Evolutionary conservation across 2,329 filamentous ascomycete genomes (phyloP).

Genomic region (Diaporthe nobilis): DNA sequence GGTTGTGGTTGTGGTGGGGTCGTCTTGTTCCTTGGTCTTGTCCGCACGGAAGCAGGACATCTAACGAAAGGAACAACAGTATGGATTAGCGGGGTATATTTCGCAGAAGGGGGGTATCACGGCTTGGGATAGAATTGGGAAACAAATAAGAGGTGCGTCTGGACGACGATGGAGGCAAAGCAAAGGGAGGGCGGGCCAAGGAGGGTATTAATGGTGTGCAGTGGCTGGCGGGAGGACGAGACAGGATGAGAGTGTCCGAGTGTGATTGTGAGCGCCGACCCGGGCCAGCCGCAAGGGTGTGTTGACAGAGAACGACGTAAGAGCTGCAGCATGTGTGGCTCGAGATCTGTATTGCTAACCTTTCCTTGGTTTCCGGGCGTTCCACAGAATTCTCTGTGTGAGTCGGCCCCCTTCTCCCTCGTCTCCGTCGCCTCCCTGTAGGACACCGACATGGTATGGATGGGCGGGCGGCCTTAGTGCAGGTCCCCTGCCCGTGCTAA

Average conservation of each 20-base stretch:
- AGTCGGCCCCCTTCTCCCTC: neutral
- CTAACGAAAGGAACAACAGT: constrained; percentile 1
- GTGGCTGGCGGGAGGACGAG: neutral
- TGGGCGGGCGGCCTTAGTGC: neutral
- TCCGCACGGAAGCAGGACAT: constrained; percentile 14
- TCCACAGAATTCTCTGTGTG: constrained; percentile 22
- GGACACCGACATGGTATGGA: constrained; percentile 2
- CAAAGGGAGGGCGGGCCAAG: neutral
- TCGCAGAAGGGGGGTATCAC: constrained; percentile 16
- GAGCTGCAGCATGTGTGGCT: constrained; percentile 20
- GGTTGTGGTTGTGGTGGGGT: neutral
- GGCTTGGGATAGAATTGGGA: neutral
- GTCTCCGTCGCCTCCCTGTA: constrained; percentile 1
- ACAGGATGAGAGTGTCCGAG: neutral
- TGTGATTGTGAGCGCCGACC: neutral
- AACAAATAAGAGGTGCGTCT: neutral
- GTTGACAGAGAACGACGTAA: constrained; percentile 20
- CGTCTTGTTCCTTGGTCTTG: constrained; percentile 8
- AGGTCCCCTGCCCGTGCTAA: neutral
- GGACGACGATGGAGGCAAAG: neutral
- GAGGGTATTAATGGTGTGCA: constrained; percentile 11
- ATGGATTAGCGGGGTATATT: neutral
- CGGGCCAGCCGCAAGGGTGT: constrained; percentile 22
- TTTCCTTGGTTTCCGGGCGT: constrained; percentile 36
- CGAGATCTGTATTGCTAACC: neutral